These are phyloP conservation scores for Paxillus involutus DNA, from an alignment of 768 basidiomycete species.

Conservation along the genomic window DNA sequence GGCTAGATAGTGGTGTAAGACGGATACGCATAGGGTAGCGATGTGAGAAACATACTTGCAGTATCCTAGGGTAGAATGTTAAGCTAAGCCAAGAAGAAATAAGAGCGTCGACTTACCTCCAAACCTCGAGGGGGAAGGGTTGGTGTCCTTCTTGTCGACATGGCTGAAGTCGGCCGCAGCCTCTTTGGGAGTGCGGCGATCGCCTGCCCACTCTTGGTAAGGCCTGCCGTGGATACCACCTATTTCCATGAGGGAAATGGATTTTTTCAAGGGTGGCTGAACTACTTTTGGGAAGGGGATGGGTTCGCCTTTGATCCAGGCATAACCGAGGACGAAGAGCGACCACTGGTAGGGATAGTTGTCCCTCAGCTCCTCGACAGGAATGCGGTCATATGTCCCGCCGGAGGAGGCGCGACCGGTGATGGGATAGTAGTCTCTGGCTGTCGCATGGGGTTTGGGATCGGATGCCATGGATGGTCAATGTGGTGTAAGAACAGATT, in stretches of 20 bases:
- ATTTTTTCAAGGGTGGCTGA: conserved; percentile 6
- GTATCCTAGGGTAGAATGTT: conserved; percentile 15
- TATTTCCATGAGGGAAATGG: conserved; percentile 22
- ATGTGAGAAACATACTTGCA: conserved; percentile 22
- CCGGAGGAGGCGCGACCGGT: conserved; percentile 12
- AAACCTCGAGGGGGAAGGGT: conserved; percentile 25
- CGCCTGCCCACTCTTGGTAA: conserved; percentile 24
- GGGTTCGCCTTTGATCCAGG: neutral
- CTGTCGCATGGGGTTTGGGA: neutral
- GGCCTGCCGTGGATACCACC: conserved; percentile 25
- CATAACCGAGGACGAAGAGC: conserved; percentile 17
- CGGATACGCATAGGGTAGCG: neutral
- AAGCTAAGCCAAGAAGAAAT: neutral
- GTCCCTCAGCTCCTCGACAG: conserved; percentile 7
- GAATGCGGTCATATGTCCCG: conserved; percentile 7
- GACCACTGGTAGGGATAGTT: conserved; percentile 13
- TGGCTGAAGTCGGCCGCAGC: conserved; percentile 15
- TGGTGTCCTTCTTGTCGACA: conserved; percentile 23
- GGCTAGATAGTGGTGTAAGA: conserved; percentile 7
- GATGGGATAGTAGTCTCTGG: conserved; percentile 12
- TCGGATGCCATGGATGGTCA: neutral
- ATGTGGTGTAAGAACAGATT: neutral
- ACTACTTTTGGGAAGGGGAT: conserved; percentile 6
- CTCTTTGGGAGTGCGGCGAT: conserved; percentile 15
- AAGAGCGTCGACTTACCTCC: conserved; percentile 15